Percentiles rank a stretch among this genome's conserved stretches.
phyloP scores from a whole-genome alignment of 2,329 filamentous ascomycete genomes.

The Escovopsis sp. region DNA sequence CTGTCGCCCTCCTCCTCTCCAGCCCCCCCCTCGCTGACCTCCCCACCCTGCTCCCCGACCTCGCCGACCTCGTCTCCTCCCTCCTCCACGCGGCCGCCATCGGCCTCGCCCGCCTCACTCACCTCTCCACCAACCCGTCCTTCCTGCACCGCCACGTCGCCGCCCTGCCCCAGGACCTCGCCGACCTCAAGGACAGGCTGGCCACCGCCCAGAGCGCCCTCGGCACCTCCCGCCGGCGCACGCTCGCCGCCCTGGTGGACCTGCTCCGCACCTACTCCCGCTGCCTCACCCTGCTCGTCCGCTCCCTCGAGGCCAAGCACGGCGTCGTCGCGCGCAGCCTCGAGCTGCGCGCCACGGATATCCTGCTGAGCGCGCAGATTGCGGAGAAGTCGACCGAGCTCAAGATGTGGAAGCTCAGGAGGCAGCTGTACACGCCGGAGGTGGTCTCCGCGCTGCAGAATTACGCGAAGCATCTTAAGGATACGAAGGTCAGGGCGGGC shows the following conservation, averaged over 20 bases:
- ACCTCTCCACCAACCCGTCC: slow-evolving; percentile 36
- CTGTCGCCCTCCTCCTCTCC: slow-evolving; percentile 29
- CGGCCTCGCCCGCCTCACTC: slow-evolving; percentile 30
- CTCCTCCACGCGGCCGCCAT: slow-evolving; percentile 34
- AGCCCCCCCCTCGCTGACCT: slow-evolving; percentile 34
- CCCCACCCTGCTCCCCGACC: slow-evolving; percentile 28
- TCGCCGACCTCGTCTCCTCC: slow-evolving; percentile 31
- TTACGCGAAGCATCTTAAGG: slow-evolving; percentile 33
- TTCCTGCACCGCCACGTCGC: slow-evolving; percentile 43
- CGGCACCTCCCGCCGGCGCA: slow-evolving; percentile 21
- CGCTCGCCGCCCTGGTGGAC: slow-evolving; percentile 19
- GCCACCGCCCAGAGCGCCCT: slow-evolving; percentile 18
- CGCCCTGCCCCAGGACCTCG: slow-evolving; percentile 26
- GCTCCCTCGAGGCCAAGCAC: slow-evolving; percentile 39
- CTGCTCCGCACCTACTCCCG: slow-evolving; percentile 26
- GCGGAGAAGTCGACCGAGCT: slow-evolving; percentile 23
- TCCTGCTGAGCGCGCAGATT: slow-evolving; percentile 27
- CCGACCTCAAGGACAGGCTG: slow-evolving; percentile 20
- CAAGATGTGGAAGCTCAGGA: slow-evolving; percentile 19
- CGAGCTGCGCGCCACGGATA: slow-evolving; percentile 32
- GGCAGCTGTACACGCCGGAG: slow-evolving; percentile 30
- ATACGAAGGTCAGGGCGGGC: slow-evolving; percentile 28
- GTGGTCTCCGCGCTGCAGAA: slow-evolving; percentile 26
- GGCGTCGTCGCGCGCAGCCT: slow-evolving; percentile 34
- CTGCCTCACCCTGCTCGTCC: slow-evolving; percentile 28